Evolutionary conservation across 208 protist genomes (phyloP).

Genomic region (Tritrichomonas foetus): DNA sequence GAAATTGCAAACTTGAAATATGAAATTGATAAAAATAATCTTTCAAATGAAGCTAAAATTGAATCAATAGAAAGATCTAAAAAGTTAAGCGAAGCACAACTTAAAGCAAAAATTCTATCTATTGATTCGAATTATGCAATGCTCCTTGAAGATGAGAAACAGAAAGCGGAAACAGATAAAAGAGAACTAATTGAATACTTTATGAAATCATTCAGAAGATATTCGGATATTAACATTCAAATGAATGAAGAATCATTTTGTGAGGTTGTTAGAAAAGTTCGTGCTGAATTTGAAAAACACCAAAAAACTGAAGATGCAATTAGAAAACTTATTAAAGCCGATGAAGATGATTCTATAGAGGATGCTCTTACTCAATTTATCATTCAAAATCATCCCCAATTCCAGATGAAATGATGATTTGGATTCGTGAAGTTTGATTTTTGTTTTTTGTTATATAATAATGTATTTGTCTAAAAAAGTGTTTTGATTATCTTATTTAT

Average conservation of each 20-base stretch:
- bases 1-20: too few relatives aligned
- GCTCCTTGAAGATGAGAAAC: neutral
- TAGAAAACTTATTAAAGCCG: neutral
- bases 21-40: too few relatives aligned
- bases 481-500: too few relatives aligned
- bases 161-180: neutral
- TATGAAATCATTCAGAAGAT: neutral
- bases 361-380: neutral
- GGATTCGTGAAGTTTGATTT: too few relatives aligned
- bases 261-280: neutral
- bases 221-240: neutral
- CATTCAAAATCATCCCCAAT: too few relatives aligned
- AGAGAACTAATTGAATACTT: neutral
- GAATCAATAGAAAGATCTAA: constrained; percentile 12
- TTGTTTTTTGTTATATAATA: too few relatives aligned
- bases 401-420: too few relatives aligned
- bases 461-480: too few relatives aligned
- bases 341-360: neutral
- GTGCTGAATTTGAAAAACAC: neutral
- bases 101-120: neutral
- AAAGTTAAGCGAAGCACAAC: neutral
- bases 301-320: neutral
- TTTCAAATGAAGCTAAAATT: too few relatives aligned
- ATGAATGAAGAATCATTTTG: neutral
- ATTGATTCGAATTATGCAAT: neutral